phyloP scores from a whole-genome alignment of 306 rosid species.

The Vigna hirtella region DNA sequence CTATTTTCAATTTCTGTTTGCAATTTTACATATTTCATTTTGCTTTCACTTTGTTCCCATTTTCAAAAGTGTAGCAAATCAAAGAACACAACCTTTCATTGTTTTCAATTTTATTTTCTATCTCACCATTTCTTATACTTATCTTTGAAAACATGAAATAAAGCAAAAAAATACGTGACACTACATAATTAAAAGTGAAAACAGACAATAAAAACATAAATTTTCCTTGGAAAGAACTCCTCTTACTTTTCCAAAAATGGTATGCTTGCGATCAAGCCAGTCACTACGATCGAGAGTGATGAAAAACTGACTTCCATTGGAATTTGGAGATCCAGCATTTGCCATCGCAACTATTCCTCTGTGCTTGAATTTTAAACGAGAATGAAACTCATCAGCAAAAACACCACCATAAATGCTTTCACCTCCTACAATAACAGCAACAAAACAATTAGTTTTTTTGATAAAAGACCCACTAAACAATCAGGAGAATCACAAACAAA shows the following conservation, averaged over 20 bases:
- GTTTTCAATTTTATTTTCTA: neutral
- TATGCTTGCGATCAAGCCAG: conserved; percentile 84
- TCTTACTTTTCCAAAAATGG: conserved; percentile 84
- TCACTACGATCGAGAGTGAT: conserved; percentile 79
- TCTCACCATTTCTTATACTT: neutral
- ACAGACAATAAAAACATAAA: neutral
- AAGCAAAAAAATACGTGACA: neutral
- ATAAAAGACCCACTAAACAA: neutral
- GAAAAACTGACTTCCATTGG: conserved; percentile 94
- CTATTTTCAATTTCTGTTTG: neutral
- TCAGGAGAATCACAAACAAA: neutral
- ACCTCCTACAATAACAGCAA: conserved; percentile 62
- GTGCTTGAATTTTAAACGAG: conserved; percentile 90
- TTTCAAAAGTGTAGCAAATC: neutral
- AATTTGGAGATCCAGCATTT: conserved; percentile 67
- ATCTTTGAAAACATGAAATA: neutral
- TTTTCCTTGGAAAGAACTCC: neutral
- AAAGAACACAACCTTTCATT: neutral
- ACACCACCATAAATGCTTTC: conserved; percentile 83
- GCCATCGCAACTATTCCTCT: conserved; percentile 95
- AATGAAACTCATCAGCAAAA: conserved; percentile 87
- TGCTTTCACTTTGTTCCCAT: neutral
- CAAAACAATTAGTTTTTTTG: neutral
- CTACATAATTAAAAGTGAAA: neutral
- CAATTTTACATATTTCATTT: neutral